Evolutionary conservation across 768 basidiomycete species (phyloP).

Genomic region (Amanita jacksonii): DNA sequence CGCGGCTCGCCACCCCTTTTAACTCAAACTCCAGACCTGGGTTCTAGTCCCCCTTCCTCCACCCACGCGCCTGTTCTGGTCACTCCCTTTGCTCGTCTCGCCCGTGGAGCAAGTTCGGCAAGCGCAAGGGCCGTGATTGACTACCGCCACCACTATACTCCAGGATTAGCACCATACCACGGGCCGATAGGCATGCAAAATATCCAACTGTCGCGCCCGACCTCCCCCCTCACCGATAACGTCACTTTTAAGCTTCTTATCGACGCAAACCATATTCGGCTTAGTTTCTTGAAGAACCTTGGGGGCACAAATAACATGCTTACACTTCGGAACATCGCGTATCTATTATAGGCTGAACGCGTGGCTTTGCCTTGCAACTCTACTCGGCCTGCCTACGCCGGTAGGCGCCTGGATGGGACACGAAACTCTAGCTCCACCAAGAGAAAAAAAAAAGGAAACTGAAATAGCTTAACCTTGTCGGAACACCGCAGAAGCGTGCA

Average conservation of each 20-base stretch:
- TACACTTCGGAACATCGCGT: not conserved
- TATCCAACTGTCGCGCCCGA: not conserved
- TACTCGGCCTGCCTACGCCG: not conserved
- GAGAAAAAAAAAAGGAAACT: not conserved
- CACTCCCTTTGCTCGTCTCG: not conserved
- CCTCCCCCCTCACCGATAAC: no score
- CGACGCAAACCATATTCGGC: not conserved
- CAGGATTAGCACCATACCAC: not conserved
- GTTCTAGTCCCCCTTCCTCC: not conserved
- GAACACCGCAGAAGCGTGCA: not conserved
- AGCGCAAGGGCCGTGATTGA: not conserved
- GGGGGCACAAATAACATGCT: not conserved
- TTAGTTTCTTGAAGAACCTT: slow-evolving; percentile 1
- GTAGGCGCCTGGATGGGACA: not conserved
- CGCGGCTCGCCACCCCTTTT: not conserved
- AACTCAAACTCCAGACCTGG: not conserved
- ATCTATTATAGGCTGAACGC: not conserved
- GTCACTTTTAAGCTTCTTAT: slow-evolving; percentile 5
- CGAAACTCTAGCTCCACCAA: not conserved
- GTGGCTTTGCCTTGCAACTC: not conserved
- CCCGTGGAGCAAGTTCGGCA: not conserved
- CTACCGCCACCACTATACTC: not conserved
- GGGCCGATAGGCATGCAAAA: not conserved
- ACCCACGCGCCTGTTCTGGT: not conserved
- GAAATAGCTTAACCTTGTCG: slow-evolving; percentile 3